These are phyloP conservation scores for Lentithecium fluviatile DNA, from an alignment of 495 filamentous ascomycete species.

Conservation along the genomic window DNA sequence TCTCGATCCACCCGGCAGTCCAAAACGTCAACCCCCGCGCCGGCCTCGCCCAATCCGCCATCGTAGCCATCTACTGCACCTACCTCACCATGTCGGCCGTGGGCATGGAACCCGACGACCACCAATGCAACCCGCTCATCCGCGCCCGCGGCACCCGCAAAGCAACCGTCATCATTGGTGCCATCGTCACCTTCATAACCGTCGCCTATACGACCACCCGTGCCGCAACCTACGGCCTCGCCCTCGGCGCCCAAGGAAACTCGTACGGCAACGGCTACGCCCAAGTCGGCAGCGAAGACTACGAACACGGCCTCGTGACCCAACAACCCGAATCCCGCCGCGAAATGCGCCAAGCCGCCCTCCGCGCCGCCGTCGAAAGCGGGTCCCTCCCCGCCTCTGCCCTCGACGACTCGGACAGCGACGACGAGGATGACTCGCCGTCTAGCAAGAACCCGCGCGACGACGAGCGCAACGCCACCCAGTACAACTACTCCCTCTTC, in stretches of 20 bases:
- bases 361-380: slow-evolving; percentile 87
- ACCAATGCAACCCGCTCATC: slow-evolving; percentile 87
- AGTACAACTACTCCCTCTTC: slow-evolving; percentile 96
- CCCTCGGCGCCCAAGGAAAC: slow-evolving; percentile 66
- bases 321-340: slow-evolving; percentile 77
- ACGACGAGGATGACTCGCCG: slow-evolving; percentile 56
- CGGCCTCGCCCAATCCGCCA: slow-evolving; percentile 91
- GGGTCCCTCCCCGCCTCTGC: slow-evolving; percentile 90
- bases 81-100: slow-evolving; percentile 98
- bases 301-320: slow-evolving; percentile 83
- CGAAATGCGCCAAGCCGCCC: slow-evolving; percentile 88
- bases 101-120: slow-evolving; percentile 96
- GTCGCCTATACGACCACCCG: slow-evolving; percentile 97
- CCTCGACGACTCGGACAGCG: slow-evolving; percentile 75
- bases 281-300: slow-evolving; percentile 63
- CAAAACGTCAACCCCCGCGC: slow-evolving; percentile 93
- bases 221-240: slow-evolving; percentile 90
- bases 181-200: slow-evolving; percentile 93
- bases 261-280: slow-evolving; percentile 48
- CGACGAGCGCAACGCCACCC: slow-evolving; percentile 83
- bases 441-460: slow-evolving; percentile 59
- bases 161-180: slow-evolving; percentile 84
- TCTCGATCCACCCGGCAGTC: slow-evolving; percentile 86
- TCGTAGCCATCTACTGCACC: slow-evolving; percentile 97
- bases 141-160: slow-evolving; percentile 87